These are phyloP conservation scores for Terfezia boudieri DNA, from an alignment of 495 filamentous ascomycete species.

Conservation along the genomic window DNA sequence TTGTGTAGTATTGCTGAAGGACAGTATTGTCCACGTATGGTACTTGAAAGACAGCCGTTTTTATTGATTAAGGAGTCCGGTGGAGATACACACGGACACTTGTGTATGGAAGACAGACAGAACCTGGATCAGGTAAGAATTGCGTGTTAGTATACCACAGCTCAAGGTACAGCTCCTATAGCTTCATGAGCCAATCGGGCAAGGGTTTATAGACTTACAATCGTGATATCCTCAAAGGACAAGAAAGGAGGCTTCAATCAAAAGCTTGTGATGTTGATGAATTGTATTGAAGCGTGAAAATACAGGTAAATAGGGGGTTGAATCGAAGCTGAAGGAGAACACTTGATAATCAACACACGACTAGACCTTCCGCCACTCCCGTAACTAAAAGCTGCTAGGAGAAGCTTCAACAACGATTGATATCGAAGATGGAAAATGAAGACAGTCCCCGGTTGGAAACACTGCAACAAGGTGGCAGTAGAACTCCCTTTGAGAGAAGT, in stretches of 20 bases:
- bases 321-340: too few species aligned
- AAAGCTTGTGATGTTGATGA: conserved; percentile 23
- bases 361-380: conserved; percentile 15
- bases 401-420: conserved; percentile 14
- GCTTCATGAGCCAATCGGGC: neutral
- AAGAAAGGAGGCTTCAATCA: conserved; percentile 15
- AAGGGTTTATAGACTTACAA: conserved; percentile 8
- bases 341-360: too few species aligned
- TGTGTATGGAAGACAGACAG: too few species aligned
- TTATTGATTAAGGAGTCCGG: neutral
- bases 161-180: too few species aligned
- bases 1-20: conserved; percentile 22
- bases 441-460: conserved; percentile 6
- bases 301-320: too few species aligned
- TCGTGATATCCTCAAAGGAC: conserved; percentile 14
- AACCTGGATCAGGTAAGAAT: too few species aligned
- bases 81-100: too few species aligned
- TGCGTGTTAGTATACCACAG: too few species aligned
- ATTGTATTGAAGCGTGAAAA: conserved; percentile 7
- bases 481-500: conserved; percentile 6
- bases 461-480: conserved; percentile 10
- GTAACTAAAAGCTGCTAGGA: conserved; percentile 19
- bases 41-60: conserved; percentile 1
- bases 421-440: conserved; percentile 11
- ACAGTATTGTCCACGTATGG: conserved; percentile 3